Percentiles rank a stretch among this genome's conserved stretches.
Evolutionary conservation across 371 early-diverging fungal species (phyloP).

Genomic region (Rhizopus microsporus): DNA sequence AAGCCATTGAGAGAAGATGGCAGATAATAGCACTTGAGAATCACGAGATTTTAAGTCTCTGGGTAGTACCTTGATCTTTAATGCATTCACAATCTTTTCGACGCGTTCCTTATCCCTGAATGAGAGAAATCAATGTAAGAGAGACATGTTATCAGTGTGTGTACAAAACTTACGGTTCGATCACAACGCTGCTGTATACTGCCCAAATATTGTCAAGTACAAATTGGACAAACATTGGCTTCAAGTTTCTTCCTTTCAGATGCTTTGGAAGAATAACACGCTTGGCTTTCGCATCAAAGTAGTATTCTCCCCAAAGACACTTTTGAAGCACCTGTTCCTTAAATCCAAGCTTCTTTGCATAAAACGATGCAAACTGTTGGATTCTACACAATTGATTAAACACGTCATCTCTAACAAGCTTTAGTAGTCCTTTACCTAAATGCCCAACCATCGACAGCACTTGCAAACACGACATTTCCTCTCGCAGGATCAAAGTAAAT

Average conservation of each 20-base stretch:
- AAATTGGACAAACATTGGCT: constrained; percentile 96
- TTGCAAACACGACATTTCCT: constrained; percentile 96
- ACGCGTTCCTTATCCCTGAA: constrained; percentile 79
- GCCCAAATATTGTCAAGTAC: constrained; percentile 95
- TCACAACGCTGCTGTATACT: constrained; percentile 84
- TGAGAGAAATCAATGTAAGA: not conserved
- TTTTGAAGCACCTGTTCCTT: constrained; percentile 73
- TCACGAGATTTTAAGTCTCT: constrained; percentile 90
- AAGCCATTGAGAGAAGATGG: constrained; percentile 85
- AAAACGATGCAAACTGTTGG: constrained; percentile 90
- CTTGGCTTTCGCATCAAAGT: constrained; percentile 93
- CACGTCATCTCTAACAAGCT: not conserved
- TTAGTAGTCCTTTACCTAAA: constrained; percentile 65
- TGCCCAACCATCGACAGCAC: constrained; percentile 98
- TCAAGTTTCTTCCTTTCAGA: constrained; percentile 76
- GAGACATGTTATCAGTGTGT: not conserved
- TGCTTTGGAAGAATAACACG: constrained; percentile 86
- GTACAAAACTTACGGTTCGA: constrained; percentile 57
- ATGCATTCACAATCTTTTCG: constrained; percentile 88
- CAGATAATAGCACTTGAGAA: constrained; percentile 66
- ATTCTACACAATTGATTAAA: constrained; percentile 45
- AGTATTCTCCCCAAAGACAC: constrained; percentile 96
- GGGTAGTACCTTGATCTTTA: constrained; percentile 85
- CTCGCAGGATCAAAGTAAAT: constrained; percentile 93
- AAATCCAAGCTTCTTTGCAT: constrained; percentile 88